Percentiles rank a stretch among this genome's conserved stretches.
Evolutionary conservation across 805 yeast genomes (phyloP).

Genomic region (Sugiyamaella smithiae): DNA sequence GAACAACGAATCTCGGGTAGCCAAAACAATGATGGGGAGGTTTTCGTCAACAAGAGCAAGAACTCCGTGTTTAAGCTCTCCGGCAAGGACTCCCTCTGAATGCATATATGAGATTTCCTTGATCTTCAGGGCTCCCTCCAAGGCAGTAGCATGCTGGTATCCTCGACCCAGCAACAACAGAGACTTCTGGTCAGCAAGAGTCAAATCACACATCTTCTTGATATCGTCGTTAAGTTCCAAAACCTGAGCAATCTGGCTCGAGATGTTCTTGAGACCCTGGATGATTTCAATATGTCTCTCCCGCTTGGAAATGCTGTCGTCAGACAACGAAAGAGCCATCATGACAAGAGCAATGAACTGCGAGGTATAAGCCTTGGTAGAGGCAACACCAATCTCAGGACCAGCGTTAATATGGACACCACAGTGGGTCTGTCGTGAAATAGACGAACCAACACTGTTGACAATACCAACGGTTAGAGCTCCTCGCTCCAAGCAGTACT

Average conservation of each 20-base stretch:
- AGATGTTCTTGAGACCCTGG: conserved; percentile 77
- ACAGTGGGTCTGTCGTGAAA: conserved; percentile 96
- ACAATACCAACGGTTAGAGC: conserved; percentile 97
- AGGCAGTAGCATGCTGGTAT: conserved; percentile 92
- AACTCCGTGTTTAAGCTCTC: conserved; percentile 98
- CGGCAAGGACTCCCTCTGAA: conserved; percentile 98
- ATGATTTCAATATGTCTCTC: conserved; percentile 82
- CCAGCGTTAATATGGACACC: conserved; percentile 99
- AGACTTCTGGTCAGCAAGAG: conserved; percentile 78
- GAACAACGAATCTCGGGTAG: conserved; percentile 93
- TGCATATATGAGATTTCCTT: conserved; percentile 99
- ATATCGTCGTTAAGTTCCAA: conserved; percentile 70
- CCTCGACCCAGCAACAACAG: conserved; percentile 94
- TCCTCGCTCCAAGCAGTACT: conserved; percentile 94
- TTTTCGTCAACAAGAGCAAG: conserved; percentile 93
- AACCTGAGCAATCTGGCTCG: conserved; percentile 78
- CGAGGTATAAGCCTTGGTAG: conserved; percentile 98
- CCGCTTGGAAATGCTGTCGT: conserved; percentile 75
- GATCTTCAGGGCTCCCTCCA: conserved; percentile 97
- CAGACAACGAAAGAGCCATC: conserved; percentile 94
- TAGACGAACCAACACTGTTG: conserved; percentile 94
- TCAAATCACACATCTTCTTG: conserved; percentile 67
- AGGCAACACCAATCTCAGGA: conserved; percentile 99
- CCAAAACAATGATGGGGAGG: conserved; percentile 92
- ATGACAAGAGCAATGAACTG: conserved; percentile 95